These are phyloP conservation scores for Proliferodiscus dingleyae DNA, from an alignment of 2,329 filamentous ascomycete genomes.

Conservation along the genomic window DNA sequence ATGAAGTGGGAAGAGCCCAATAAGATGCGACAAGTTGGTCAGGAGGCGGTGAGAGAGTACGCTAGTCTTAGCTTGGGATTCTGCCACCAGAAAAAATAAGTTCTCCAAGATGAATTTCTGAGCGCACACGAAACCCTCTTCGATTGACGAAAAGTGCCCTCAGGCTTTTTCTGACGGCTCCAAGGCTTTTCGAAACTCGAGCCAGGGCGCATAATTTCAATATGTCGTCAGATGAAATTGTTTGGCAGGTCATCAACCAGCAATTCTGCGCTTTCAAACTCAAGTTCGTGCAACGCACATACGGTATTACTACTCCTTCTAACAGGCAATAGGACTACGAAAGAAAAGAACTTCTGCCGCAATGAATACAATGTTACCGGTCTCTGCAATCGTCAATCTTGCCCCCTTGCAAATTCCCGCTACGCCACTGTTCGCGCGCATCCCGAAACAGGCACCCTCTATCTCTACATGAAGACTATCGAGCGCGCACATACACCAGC, in stretches of 20 bases:
- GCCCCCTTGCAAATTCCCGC: conserved; percentile 83
- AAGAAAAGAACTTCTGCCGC: conserved; percentile 88
- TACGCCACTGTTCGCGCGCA: conserved; percentile 90
- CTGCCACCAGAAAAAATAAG: too few species aligned
- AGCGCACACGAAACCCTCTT: too few species aligned
- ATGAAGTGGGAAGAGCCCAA: too few species aligned
- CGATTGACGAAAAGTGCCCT: too few species aligned
- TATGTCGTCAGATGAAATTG: conserved; percentile 93
- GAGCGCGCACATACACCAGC: conserved; percentile 83
- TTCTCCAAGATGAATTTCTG: too few species aligned
- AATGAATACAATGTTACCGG: conserved; percentile 88
- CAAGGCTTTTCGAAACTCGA: too few species aligned
- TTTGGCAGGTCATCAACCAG: conserved; percentile 96
- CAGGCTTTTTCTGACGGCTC: too few species aligned
- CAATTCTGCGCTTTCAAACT: conserved; percentile 94
- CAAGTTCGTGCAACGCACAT: conserved; percentile 52
- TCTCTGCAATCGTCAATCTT: conserved; percentile 81
- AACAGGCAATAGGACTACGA: conserved; percentile 59
- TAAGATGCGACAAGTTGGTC: too few species aligned
- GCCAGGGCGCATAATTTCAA: too few species aligned
- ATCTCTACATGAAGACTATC: conserved; percentile 95
- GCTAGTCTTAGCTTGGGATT: too few species aligned
- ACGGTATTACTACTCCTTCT: conserved; percentile 21
- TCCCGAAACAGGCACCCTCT: conserved; percentile 74
- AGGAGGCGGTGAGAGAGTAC: too few species aligned